Evolutionary conservation across 116 monocot genomes (phyloP), one percentile per base, ranked within the genome.

Genomic region (Zostera marina): DNA sequence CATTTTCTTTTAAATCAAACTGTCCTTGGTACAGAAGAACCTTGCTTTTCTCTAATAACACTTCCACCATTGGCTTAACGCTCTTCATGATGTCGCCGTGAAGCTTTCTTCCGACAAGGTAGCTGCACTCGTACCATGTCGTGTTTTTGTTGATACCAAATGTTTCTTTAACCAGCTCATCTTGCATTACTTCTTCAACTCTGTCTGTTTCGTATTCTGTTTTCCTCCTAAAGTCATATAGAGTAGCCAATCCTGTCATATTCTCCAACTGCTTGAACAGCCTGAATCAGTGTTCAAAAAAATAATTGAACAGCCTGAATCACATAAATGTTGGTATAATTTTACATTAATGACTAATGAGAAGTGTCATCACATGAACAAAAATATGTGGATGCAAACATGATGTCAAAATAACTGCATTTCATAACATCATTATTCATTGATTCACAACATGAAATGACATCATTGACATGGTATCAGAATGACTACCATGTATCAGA

Each of bases 31-130:
- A 93, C 41, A 93, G 66, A 44, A 93, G 26, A 19, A 83, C 81
- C 76, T 72, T 83, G 15, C 49, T 68, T 62, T 53, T 68, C 7
- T 22, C 52, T 55, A 87, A 53, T 41, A 92, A 24, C 52, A 65
- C 71, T 60, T 92, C 84, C 56, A 79, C 79, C 83, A 58, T 66
- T 38, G 44, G 60, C 59, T 77, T 83, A 0, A 65, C 71, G 41
- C 87, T 84, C 70, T 81, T 81, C 87, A 83, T 92, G 71, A 86
- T 68, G 47, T 86, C 86, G 1, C 51, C 77, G 14, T 74, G 59
- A 41, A 80, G 45, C 6, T 16, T 73, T 15, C 11, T 8, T 0
- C 19, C 57, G 4, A 82, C 80, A 4, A 24, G 19, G 0, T 61
- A 63, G 60, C 81, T 80, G 66, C 92, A 86, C 38, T 67, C 64